Evolutionary conservation across 208 protist species (phyloP).

Genomic region (Acanthamoeba triangularis): DNA sequence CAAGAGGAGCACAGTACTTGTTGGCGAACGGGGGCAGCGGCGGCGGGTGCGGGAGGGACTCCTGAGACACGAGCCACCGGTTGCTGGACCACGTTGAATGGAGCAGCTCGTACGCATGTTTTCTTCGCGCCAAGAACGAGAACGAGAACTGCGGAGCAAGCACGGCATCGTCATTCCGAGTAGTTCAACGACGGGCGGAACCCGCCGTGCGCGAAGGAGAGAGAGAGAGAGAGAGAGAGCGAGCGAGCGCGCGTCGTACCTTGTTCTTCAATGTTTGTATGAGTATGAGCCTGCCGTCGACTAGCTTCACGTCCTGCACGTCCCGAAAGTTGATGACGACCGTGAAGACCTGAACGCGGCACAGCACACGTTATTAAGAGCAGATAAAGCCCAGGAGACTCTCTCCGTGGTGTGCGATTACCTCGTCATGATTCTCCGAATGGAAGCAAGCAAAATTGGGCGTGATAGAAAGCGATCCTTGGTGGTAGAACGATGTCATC

Average conservation of each 20-base stretch:
- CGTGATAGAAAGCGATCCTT: constrained; percentile 29
- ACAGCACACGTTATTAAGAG: background rate
- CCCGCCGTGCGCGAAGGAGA: background rate
- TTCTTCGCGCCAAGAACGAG: constrained; percentile 37
- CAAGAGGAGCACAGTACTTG: background rate
- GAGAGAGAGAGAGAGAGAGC: background rate
- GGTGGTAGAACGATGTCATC: constrained; percentile 68
- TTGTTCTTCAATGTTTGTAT: constrained; percentile 49
- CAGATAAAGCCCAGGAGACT: background rate
- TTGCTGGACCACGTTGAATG: constrained; percentile 68
- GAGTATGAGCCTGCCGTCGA: constrained; percentile 51
- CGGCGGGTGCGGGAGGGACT: background rate
- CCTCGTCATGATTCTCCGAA: constrained; percentile 23
- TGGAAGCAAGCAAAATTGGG: constrained; percentile 71
- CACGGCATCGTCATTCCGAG: background rate
- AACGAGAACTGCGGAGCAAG: background rate
- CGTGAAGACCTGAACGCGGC: background rate
- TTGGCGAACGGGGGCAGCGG: background rate
- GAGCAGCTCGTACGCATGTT: constrained; percentile 62
- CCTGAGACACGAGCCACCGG: constrained; percentile 41
- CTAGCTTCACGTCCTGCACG: constrained; percentile 13
- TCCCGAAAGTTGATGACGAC: constrained; percentile 68
- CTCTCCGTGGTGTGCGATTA: background rate
- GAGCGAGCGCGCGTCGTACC: background rate
- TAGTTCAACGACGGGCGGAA: background rate